Base-by-base conservation (phyloP, 2,329 filamentous ascomycete genomes). In the Colletotrichum simmondsii region DNA sequence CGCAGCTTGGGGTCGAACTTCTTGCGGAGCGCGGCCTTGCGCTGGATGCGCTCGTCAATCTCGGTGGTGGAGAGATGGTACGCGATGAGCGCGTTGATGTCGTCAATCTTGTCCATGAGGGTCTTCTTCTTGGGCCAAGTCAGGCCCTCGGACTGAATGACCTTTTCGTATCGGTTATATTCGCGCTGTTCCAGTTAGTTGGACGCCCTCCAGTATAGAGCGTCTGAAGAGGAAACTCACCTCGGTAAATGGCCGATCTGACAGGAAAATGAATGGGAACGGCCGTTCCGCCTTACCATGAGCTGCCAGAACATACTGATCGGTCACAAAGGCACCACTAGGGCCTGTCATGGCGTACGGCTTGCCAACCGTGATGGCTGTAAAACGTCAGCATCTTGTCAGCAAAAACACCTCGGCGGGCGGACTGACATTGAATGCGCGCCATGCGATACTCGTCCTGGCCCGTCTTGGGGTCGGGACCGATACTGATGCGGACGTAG, bases 221-320 rank as follows among this genome's bases (percentile, higher is more conserved):
- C 6, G 3, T 42, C 4, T 49, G 19, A 68, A 1, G 11, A 35
- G 37, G 12, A 16, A 59, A 81, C 87, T 75, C 85, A 94, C 93
- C 82, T 97, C 95, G n/a, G 93, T 94, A 79, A 98, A 94, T 54
- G 88, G 87, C 62, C 92, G 91, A 81, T 98, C 95, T 0, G 97
- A 98, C 80, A 96, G 95, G 75, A 93, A 92, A 74, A 97, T 92
- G 82, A 98, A 98, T 5, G 95, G 95, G 84, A 95, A 98, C 46
- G 95, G 92, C 80, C 93, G 93, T 79, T 95, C 90, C 0, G 93
- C 89, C 77, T 95, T 95, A 58, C 97, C 97, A 80, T 97, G 93
- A 8, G 94, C 92, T 54, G 94, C 92, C 66, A 92, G 86, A 37
- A 94, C 91, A 80, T 98, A 98, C 80, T 95, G 93, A 74, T 97